Percentiles rank a stretch among this genome's conserved stretches.
These are phyloP conservation scores for Capillidium heterosporum DNA, from an alignment of 371 early-diverging fungal species.

Conservation along the genomic window DNA sequence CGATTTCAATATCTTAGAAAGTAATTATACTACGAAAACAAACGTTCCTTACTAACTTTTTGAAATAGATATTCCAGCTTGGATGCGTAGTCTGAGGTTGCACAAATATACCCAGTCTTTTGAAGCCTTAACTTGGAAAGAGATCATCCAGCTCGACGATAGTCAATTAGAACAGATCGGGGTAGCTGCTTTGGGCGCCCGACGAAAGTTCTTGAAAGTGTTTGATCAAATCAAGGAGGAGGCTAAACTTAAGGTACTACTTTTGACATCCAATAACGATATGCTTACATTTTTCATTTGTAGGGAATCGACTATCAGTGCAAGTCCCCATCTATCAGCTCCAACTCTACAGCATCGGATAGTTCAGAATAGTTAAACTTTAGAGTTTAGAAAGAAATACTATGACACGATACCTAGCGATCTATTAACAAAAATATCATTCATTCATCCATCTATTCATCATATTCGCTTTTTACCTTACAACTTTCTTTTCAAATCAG, in stretches of 20 bases:
- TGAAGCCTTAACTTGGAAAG: constrained; percentile 68
- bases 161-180: constrained; percentile 67
- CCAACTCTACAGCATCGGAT: no score
- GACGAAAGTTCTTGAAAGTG: constrained; percentile 86
- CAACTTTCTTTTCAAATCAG: no score
- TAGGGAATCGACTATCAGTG: no score
- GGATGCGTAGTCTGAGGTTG: constrained; percentile 76
- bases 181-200: constrained; percentile 86
- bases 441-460: no score
- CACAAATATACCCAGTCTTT: constrained; percentile 90
- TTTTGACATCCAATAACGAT: no score
- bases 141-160: constrained; percentile 69
- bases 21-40: not conserved
- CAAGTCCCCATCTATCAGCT: no score
- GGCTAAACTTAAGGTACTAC: constrained; percentile 1
- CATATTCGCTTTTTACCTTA: no score
- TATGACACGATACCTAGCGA: no score
- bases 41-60: not conserved
- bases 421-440: no score
- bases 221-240: constrained; percentile 71
- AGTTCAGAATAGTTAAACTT: no score
- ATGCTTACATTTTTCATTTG: no score
- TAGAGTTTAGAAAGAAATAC: no score
- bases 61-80: constrained; percentile 60
- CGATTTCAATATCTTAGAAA: constrained; percentile 4